phyloP scores from a whole-genome alignment of 2,329 filamentous ascomycete genomes.

The Apiospora marii region DNA sequence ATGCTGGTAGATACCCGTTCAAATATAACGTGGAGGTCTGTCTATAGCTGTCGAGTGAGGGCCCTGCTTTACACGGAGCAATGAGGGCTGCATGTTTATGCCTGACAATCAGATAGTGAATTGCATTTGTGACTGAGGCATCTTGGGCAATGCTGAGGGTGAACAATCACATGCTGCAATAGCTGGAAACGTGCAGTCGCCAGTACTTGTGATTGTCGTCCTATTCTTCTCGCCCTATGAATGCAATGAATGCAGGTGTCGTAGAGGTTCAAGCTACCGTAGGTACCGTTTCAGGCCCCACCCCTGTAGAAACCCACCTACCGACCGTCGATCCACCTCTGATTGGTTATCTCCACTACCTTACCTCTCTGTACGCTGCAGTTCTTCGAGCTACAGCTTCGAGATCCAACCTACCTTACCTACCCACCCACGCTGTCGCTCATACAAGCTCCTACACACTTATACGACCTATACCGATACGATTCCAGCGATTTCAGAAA shows the following conservation, averaged over 20 bases:
- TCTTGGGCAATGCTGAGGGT: not conserved
- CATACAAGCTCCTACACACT: not conserved
- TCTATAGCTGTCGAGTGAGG: not conserved
- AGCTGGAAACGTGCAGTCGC: too few species aligned
- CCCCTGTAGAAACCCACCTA: not conserved
- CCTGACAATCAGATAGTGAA: not conserved
- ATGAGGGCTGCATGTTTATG: not conserved
- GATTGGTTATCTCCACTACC: not conserved
- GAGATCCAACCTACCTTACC: not conserved
- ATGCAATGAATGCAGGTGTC: not conserved
- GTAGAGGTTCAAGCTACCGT: not conserved
- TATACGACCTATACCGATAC: not conserved
- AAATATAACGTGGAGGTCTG: not conserved
- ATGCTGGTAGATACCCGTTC: not conserved
- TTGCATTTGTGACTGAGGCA: not conserved
- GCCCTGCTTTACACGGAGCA: not conserved
- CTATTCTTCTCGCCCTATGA: not conserved
- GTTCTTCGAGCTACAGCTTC: not conserved
- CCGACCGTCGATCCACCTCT: not conserved
- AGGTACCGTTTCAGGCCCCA: not conserved
- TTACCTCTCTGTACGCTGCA: not conserved
- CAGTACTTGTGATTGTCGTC: not conserved
- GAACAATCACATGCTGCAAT: not conserved
- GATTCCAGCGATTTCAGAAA: not conserved
- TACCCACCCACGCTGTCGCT: not conserved